A percentile compares a stretch with the other conserved stretches of the same genome.
These are phyloP conservation scores for Mercurialis annua DNA, from an alignment of 345 rosid species.

Conservation along the genomic window DNA sequence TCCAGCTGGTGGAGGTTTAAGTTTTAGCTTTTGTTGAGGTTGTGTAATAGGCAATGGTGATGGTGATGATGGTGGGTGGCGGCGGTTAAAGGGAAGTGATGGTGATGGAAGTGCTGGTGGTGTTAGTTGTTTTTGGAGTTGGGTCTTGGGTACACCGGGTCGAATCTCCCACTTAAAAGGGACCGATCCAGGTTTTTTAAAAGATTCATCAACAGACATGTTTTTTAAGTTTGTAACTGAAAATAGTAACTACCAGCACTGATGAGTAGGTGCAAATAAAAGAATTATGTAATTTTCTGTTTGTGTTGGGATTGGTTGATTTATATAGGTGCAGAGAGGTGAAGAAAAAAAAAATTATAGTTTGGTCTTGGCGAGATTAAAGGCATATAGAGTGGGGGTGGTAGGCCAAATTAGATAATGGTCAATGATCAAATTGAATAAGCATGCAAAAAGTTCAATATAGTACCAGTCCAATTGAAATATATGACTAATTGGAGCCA, in stretches of 20 bases:
- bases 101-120: slow-evolving; percentile 30
- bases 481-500: no score
- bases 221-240: background rate
- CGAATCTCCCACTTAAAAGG: slow-evolving; percentile 99
- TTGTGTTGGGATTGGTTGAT: no score
- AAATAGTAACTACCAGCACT: background rate
- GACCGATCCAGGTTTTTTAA: slow-evolving; percentile 66
- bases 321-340: slow-evolving; percentile 4
- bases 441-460: slow-evolving; percentile 2
- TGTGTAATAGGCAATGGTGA: slow-evolving; percentile 24
- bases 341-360: background rate
- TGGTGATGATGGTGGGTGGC: slow-evolving; percentile 22
- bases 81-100: slow-evolving; percentile 23
- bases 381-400: slow-evolving; percentile 54
- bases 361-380: slow-evolving; percentile 40
- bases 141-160: slow-evolving; percentile 83
- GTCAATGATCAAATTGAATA: slow-evolving; percentile 32
- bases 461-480: no score
- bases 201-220: slow-evolving; percentile 64
- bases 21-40: slow-evolving; percentile 44
- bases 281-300: background rate
- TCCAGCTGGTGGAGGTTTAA: slow-evolving; percentile 62
- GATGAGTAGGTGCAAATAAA: background rate
- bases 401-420: slow-evolving; percentile 23
- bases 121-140: slow-evolving; percentile 22